These are phyloP conservation scores for Tilletia indica DNA, from an alignment of 1,284 basidiomycete species.

Conservation along the genomic window DNA sequence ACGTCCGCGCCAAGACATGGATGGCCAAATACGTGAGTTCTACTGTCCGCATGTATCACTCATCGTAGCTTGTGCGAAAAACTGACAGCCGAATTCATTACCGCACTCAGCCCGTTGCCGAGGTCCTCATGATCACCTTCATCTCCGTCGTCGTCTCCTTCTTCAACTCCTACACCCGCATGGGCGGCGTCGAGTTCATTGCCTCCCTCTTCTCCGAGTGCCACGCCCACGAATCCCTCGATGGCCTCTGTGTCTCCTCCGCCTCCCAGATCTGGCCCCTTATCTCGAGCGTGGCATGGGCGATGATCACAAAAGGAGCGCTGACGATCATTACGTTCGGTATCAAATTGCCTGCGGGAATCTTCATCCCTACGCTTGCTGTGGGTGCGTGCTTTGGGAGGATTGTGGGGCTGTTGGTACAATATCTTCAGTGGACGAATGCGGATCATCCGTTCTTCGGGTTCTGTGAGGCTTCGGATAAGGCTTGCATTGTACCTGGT, in stretches of 20 bases:
- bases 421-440: conserved; percentile 84
- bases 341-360: conserved; percentile 92
- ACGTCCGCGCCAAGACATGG: conserved; percentile 43
- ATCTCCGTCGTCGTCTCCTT: conserved; percentile 67
- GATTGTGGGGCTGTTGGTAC: conserved; percentile 91
- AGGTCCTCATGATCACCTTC: conserved; percentile 73
- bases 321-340: conserved; percentile 92
- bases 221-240: conserved; percentile 64
- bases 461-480: conserved; percentile 76
- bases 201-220: conserved; percentile 57
- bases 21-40: conserved; percentile 31
- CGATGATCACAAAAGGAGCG: conserved; percentile 57
- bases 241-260: conserved; percentile 71
- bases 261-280: conserved; percentile 69
- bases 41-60: too few relatives aligned
- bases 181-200: conserved; percentile 93
- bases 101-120: conserved; percentile 70
- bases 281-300: conserved; percentile 67
- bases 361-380: conserved; percentile 97
- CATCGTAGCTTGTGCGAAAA: neutral
- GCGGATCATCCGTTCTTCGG: conserved; percentile 82
- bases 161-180: conserved; percentile 83
- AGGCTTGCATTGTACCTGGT: conserved; percentile 92
- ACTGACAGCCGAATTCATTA: neutral
- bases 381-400: conserved; percentile 92